Evolutionary conservation across 331 rosid species (phyloP), one percentile per base, ranked within the genome.

Genomic region (Stylosanthes scabra): DNA sequence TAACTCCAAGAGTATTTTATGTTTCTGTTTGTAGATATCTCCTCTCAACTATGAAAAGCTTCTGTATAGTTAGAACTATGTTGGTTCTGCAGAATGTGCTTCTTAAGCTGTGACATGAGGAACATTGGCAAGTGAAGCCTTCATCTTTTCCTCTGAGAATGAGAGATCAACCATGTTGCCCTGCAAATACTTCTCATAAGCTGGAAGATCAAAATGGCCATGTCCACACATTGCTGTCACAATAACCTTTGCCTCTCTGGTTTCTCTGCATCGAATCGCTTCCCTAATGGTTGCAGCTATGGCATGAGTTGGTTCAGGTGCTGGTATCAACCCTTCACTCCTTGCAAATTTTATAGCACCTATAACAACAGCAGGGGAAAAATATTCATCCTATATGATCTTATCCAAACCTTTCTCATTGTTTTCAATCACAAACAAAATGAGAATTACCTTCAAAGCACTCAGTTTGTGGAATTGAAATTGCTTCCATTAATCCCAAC

Each of bases 181-280:
- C 68, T 86, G 96, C 75, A 94, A 84, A 67, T 88, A 94, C 77
- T 84, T 91, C 65, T 89, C 99, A 65, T 94, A 89, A 74, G 97
- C 84, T 63, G 97, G 75, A 40, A 94, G 72, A 64, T 91, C 99
- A 70, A 94, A 94, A 83, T 94, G 97, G 25, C 97, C 99, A 78
- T 94, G 99, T 64, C 99, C 99, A 68, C 99, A 91, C 97, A 94
- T 88, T 66, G 99, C 99, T 42, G 95, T 94, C 74, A 94, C 87
- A 76, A 94, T 91, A 65, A 94, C 97, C 84, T 91, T 94, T 9
- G 91, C 86, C 80, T 94, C 96, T 64, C 97, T 96, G 0, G 83
- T 85, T 64, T 91, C 95, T 73, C 67, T 86, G 62, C 99, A 94
- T 5, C 67, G 84, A 59, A 89, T 74, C 54, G 99, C 97, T 84